phyloP scores from a whole-genome alignment of 2,329 filamentous ascomycete genomes.

The Aspergillus neoniger region DNA sequence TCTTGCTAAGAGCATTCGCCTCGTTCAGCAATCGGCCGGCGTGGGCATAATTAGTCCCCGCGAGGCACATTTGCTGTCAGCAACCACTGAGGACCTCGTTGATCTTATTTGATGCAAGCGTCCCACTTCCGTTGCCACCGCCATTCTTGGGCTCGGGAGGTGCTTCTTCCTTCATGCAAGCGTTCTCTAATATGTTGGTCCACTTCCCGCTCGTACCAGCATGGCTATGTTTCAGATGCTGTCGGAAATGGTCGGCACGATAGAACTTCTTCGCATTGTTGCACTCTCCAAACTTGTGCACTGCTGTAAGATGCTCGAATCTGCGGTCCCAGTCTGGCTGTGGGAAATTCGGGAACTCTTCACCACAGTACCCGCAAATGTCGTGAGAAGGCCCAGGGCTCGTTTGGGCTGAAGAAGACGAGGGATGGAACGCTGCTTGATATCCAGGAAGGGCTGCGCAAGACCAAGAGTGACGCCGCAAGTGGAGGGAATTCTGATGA shows the following conservation, averaged over 20 bases:
- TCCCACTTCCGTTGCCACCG: slow-evolving; percentile 15
- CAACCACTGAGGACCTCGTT: slow-evolving; percentile 33
- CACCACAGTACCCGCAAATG: slow-evolving; percentile 91
- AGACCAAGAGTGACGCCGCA: slow-evolving; percentile 93
- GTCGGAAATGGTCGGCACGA: slow-evolving; percentile 94
- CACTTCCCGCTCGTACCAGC: slow-evolving; percentile 95
- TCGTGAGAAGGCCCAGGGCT: slow-evolving; percentile 55
- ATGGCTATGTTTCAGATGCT: slow-evolving; percentile 97
- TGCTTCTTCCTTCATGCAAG: slow-evolving; percentile 87
- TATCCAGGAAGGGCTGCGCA: slow-evolving; percentile 79
- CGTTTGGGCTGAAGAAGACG: slow-evolving; percentile 52
- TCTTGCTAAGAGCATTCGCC: not conserved
- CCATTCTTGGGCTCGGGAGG: slow-evolving; percentile 33
- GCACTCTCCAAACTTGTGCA: slow-evolving; percentile 97
- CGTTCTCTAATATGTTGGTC: slow-evolving; percentile 97
- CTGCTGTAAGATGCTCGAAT: slow-evolving; percentile 80
- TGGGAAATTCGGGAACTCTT: slow-evolving; percentile 75
- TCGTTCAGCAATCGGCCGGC: not conserved
- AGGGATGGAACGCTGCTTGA: slow-evolving; percentile 84
- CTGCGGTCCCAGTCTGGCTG: slow-evolving; percentile 87
- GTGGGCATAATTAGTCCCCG: not conserved
- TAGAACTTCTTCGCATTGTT: slow-evolving; percentile 99
- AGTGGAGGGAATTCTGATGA: slow-evolving; percentile 91
- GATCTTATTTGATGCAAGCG: slow-evolving; percentile 31
- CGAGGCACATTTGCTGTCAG: slow-evolving; percentile 22